A percentile compares a stretch with the other conserved stretches of the same genome.
Conservation (phyloP, 768 basidiomycete species). For the Hemileccinum impolitum region DNA sequence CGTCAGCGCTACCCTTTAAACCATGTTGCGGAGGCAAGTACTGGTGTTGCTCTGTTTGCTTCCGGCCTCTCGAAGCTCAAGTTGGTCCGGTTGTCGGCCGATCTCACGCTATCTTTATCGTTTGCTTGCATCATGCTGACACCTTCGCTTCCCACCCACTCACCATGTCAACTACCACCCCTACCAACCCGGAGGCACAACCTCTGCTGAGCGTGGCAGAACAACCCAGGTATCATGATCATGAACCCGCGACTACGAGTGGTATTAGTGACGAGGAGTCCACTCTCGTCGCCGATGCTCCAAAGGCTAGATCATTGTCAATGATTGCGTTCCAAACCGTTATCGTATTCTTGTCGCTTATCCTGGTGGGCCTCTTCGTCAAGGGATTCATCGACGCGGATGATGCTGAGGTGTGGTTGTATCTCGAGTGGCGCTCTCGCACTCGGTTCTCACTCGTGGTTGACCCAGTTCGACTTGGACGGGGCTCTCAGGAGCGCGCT, state of each 20-base stretch:
- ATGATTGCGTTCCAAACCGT: conserved; percentile 29
- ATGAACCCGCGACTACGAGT: neutral
- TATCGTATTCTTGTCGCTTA: conserved; percentile 34
- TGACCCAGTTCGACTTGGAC: conserved; percentile 71
- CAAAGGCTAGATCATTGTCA: conserved; percentile 12
- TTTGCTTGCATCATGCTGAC: neutral
- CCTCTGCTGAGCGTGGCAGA: conserved; percentile 22
- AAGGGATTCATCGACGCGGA: conserved; percentile 69
- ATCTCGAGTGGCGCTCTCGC: conserved; percentile 26
- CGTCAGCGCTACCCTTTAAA: too few relatives aligned
- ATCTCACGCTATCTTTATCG: neutral
- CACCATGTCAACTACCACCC: conserved; percentile 19
- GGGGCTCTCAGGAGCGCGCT: conserved; percentile 78
- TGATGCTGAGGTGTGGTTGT: conserved; percentile 55
- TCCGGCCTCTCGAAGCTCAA: too few relatives aligned
- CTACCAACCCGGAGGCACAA: conserved; percentile 15
- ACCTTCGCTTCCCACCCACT: conserved; percentile 5
- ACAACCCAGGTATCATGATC: conserved; percentile 14
- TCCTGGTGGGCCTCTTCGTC: conserved; percentile 51
- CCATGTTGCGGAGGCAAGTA: too few relatives aligned
- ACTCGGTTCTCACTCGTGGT: conserved; percentile 45
- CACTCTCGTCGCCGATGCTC: neutral
- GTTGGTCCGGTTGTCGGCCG: neutral
- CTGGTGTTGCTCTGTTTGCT: too few relatives aligned
- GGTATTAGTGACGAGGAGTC: conserved; percentile 19